Base-by-base conservation (phyloP, 1,284 basidiomycete genomes). In the Moniliella sp. region DNA sequence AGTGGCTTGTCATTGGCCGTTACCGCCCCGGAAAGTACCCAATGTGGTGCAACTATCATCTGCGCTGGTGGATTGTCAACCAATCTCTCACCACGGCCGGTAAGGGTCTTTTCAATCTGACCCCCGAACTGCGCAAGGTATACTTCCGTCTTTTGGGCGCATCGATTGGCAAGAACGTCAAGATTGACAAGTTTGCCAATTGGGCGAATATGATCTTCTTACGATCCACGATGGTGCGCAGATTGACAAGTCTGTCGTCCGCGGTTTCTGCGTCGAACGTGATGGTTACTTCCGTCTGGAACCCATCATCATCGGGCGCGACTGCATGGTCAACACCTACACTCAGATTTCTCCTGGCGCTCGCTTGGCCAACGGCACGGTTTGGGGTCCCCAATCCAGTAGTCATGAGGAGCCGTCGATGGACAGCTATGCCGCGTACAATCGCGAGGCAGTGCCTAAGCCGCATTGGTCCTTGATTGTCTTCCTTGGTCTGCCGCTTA, bases 11-110 rank as follows among this genome's bases (percentile, higher is more conserved):
- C 34, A 57, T 59, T 18, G 56, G 56, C 25, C 38, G 52, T 15
- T 57, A 55, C 33, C 46, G 54, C 5, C 56, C 56, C 1, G 56
- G 56, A 32, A 49, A 50, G 27, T 59, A 59, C 19, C 56, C 54
- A 3, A 59, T 59, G 56, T 59, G 56, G 56, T 52, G 46, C 48
- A 57, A 57, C 40, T 59, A 59, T 31, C 54, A 59, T 33, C 41
- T 59, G 15, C 54, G 56, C 19, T 59, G 56, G 56, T 59, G 56
- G 56, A 48, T 59, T 25, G 56, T 59, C 37, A 59, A 59, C 35
- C 56, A 59, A 36, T 59, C 56, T 19, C 46, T 59, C 40, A 52
- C 46, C 35, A 51, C 47, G 10, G 47, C 46, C 27, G 56, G 56
- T 18, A 55, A 55, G 28, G 56, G 56, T 42, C 40, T 59, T n/a